phyloP scores from a whole-genome alignment of 306 rosid genomes.

The Cucurbita moschata region DNA sequence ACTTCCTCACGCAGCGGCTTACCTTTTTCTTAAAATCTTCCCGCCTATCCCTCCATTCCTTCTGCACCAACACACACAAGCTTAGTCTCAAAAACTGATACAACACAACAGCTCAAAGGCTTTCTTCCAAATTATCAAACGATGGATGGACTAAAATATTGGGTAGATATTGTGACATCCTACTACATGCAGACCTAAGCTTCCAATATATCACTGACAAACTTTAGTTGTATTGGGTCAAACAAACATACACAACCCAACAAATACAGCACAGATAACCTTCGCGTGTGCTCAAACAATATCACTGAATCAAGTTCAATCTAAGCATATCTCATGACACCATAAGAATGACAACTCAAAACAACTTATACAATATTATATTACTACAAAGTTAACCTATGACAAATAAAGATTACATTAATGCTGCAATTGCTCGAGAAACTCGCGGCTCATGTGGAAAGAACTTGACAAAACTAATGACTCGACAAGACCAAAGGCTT shows the following conservation, averaged over 20 bases:
- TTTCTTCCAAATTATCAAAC: not conserved
- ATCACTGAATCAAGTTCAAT: not conserved
- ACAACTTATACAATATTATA: not conserved
- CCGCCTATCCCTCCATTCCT: slow-evolving; percentile 89
- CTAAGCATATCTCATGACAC: not conserved
- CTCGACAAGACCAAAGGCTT: too few species aligned
- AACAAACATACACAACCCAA: not conserved
- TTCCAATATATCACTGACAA: too few species aligned
- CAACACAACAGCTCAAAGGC: not conserved
- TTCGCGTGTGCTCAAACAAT: not conserved
- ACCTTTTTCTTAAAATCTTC: slow-evolving; percentile 96
- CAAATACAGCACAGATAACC: not conserved
- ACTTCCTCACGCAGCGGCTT: slow-evolving; percentile 84
- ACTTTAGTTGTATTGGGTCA: not conserved
- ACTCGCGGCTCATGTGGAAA: too few species aligned
- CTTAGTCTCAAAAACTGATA: not conserved
- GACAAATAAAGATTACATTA: not conserved
- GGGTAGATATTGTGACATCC: not conserved
- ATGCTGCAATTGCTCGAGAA: too few species aligned
- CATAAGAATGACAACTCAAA: not conserved
- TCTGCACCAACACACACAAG: slow-evolving; percentile 35
- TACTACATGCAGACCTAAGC: not conserved
- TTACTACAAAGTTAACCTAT: not conserved
- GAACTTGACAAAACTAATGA: too few species aligned
- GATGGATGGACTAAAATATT: not conserved